Conservation (phyloP, 2,329 filamentous ascomycete species). For the Hypoxylon sp. region DNA sequence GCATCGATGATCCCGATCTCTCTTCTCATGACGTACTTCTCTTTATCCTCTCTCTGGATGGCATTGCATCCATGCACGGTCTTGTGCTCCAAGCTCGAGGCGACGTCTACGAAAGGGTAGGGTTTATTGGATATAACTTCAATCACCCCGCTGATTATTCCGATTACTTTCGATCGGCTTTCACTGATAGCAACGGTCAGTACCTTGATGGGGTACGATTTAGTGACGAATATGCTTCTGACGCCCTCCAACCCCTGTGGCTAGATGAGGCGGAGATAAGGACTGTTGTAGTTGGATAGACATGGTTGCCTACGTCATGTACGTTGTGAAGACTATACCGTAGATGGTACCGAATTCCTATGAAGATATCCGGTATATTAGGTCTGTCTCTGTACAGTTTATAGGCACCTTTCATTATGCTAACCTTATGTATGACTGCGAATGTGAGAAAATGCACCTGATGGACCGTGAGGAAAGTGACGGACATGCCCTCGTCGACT, state of each 20-base stretch:
- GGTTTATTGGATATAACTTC: too few relatives aligned
- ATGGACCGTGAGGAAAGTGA: neutral
- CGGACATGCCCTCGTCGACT: neutral
- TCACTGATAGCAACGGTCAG: neutral
- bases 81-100: neutral
- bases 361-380: neutral
- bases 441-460: too few relatives aligned
- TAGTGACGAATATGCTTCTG: too few relatives aligned
- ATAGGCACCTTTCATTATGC: neutral
- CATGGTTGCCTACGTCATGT: neutral
- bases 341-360: neutral
- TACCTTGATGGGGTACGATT: neutral
- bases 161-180: neutral
- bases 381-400: neutral
- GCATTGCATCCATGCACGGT: neutral
- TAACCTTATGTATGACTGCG: too few relatives aligned
- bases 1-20: too few relatives aligned
- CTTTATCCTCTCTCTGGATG: neutral
- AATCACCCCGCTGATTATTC: too few relatives aligned
- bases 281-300: neutral
- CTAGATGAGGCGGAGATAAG: neutral
- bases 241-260: neutral
- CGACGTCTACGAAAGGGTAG: too few relatives aligned
- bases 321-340: neutral
- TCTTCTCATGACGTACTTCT: neutral